A percentile compares a stretch with the other conserved stretches of the same genome.
phyloP scores from a whole-genome alignment of 2,329 filamentous ascomycete species.

The Bipolaris oryzae region DNA sequence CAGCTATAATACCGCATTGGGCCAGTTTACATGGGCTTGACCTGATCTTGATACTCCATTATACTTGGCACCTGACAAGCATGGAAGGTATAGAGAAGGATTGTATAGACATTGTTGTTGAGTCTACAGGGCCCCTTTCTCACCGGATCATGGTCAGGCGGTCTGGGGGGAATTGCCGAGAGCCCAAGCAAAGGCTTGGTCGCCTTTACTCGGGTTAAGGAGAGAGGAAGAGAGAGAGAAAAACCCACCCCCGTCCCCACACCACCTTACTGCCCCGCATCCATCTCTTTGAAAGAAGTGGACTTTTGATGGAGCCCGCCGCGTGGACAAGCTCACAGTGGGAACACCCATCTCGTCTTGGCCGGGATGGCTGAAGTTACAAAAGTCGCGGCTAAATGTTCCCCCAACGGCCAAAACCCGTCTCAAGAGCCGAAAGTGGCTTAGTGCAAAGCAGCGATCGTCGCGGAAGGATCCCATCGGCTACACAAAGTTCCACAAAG shows the following conservation, averaged over 20 bases:
- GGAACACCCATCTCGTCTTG: background rate
- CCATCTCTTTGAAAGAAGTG: background rate
- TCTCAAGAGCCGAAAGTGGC: constrained; percentile 5
- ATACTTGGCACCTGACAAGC: constrained; percentile 31
- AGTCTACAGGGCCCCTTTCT: background rate
- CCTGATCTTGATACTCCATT: constrained; percentile 22
- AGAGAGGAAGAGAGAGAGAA: background rate
- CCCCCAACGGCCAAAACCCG: constrained; percentile 9
- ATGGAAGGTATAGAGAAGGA: constrained; percentile 19
- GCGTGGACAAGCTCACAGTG: background rate
- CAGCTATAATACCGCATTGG: constrained; percentile 11
- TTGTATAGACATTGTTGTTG: background rate
- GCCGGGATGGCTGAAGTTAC: background rate
- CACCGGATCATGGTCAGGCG: background rate
- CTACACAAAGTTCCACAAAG: constrained; percentile 10
- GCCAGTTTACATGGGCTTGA: constrained; percentile 23
- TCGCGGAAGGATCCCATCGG: constrained; percentile 9
- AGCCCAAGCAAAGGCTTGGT: constrained; percentile 17
- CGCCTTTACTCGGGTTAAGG: background rate
- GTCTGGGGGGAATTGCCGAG: background rate
- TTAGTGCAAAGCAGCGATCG: constrained; percentile 15
- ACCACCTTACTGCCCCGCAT: constrained; percentile 1
- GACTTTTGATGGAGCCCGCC: constrained; percentile 2
- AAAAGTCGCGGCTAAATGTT: constrained; percentile 5
- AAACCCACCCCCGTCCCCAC: no score